Evolutionary conservation across 805 yeast species (phyloP), one percentile per base, ranked within the genome.

Genomic region (Yamadazyma philogaea): DNA sequence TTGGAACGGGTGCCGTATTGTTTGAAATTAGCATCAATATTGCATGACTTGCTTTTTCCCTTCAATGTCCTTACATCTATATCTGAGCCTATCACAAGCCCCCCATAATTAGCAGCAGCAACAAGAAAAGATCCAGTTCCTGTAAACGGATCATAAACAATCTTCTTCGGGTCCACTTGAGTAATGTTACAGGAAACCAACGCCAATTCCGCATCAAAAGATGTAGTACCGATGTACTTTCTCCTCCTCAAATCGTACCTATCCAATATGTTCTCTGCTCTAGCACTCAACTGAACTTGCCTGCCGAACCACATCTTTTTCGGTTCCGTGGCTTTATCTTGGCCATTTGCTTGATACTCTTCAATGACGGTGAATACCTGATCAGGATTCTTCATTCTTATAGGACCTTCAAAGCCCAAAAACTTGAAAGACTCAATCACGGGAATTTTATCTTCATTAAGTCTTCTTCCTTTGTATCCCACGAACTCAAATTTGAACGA

Each of bases 81-180:
- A 60, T 93, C 99, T 0, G 96, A 82, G 0, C 98, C 98, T 31
- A 85, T 64, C 0, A 87, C 78, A 7, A 81, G 53, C 0, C 91
- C 93, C 1, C 96, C 96, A 60, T 78, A 88, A 49, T 83, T 78
- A 0, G 90, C 87, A 10, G 89, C 95, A 1, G 96, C 90, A 1
- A 88, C 84, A 30, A 91, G 68, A 56, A 93, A 93, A 16, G 96
- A 87, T 0, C 99, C 99, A 0, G 99, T 93, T 0, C 99, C 99
- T 3, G 87, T 88, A 66, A 93, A 93, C 18, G 99, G 99, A 63
- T 93, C 99, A 57, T 87, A 91, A 57, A 85, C 78, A 3, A 89
- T 56, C 41, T 81, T 76, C 0, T 83, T 84, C 0, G 74, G 70
- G 28, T 61, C 70, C 11, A 84, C 87, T 48, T 85, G 89, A 0